Evolutionary conservation across 768 basidiomycete genomes (phyloP).

Genomic region (Clitopilus hobsonii): DNA sequence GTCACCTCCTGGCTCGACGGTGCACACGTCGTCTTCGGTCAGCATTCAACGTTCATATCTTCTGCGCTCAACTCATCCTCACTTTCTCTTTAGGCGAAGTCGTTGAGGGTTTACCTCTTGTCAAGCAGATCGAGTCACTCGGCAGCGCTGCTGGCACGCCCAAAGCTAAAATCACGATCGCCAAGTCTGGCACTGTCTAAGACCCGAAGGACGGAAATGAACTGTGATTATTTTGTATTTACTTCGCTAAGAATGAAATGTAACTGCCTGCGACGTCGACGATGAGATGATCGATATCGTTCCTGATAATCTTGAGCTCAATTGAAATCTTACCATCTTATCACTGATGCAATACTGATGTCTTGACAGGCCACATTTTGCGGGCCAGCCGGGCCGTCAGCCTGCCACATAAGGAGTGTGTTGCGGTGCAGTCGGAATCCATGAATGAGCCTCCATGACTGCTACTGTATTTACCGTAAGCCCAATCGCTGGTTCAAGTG

Average conservation of each 20-base stretch:
- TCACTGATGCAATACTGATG: background rate
- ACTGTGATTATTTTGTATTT: background rate
- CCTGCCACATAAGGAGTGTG: too few species aligned
- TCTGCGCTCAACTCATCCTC: background rate
- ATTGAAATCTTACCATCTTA: background rate
- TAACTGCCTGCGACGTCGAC: background rate
- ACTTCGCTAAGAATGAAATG: background rate
- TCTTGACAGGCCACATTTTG: too few species aligned
- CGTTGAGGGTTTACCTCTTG: constrained; percentile 55
- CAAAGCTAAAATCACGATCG: constrained; percentile 45
- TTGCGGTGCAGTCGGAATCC: too few species aligned
- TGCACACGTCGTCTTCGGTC: constrained; percentile 84
- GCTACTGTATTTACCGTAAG: too few species aligned
- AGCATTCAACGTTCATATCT: constrained; percentile 3
- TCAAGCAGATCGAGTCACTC: constrained; percentile 36
- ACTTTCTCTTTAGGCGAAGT: constrained; percentile 47
- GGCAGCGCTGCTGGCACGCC: constrained; percentile 39
- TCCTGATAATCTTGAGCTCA: background rate
- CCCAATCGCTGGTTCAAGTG: too few species aligned
- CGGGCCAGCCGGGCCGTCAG: too few species aligned
- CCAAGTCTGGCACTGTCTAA: constrained; percentile 46
- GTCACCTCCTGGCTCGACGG: constrained; percentile 77
- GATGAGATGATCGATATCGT: background rate
- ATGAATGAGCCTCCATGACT: too few species aligned
- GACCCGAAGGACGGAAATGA: background rate